Percentiles rank a stretch among this genome's conserved stretches.
Conservation (phyloP, 495 filamentous ascomycete species). For the Lophiostoma macrostomum region DNA sequence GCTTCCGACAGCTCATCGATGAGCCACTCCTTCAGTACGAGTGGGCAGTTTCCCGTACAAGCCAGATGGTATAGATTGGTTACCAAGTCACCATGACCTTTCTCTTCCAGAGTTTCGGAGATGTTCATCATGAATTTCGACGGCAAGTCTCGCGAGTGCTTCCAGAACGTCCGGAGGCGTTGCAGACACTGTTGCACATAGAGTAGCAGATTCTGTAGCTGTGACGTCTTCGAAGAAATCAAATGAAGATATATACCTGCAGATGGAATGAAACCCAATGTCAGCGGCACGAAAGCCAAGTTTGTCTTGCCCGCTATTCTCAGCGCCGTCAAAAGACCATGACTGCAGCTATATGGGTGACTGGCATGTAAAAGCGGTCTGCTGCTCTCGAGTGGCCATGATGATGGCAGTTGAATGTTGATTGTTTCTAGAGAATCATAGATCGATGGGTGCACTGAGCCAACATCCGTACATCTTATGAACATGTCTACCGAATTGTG, state of each 20-base stretch:
- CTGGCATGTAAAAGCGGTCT: constrained; percentile 56
- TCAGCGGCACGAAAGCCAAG: constrained; percentile 66
- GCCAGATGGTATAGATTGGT: constrained; percentile 82
- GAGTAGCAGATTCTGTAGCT: constrained; percentile 77
- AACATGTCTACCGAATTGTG: constrained; percentile 77
- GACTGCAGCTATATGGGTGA: constrained; percentile 70
- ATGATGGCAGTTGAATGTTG: constrained; percentile 48
- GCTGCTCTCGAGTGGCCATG: constrained; percentile 10
- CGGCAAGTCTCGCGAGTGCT: constrained; percentile 76
- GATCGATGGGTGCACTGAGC: constrained; percentile 76
- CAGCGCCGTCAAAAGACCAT: constrained; percentile 60
- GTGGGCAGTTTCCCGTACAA: constrained; percentile 76
- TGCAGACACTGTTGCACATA: constrained; percentile 76
- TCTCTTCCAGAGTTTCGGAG: constrained; percentile 61
- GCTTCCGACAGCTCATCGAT: constrained; percentile 82
- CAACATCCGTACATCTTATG: constrained; percentile 71
- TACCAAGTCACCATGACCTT: constrained; percentile 61
- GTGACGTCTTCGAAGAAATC: constrained; percentile 79
- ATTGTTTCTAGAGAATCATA: constrained; percentile 90
- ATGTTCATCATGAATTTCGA: constrained; percentile 70
- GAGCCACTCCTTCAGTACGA: constrained; percentile 78
- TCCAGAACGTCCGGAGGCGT: constrained; percentile 75
- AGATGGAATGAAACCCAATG: constrained; percentile 74
- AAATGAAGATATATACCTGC: constrained; percentile 78
- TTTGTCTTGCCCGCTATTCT: constrained; percentile 1